Evolutionary conservation across 2,329 filamentous ascomycete genomes (phyloP), one percentile per base, ranked within the genome.

Genomic region (Sporothrix schenckii): DNA sequence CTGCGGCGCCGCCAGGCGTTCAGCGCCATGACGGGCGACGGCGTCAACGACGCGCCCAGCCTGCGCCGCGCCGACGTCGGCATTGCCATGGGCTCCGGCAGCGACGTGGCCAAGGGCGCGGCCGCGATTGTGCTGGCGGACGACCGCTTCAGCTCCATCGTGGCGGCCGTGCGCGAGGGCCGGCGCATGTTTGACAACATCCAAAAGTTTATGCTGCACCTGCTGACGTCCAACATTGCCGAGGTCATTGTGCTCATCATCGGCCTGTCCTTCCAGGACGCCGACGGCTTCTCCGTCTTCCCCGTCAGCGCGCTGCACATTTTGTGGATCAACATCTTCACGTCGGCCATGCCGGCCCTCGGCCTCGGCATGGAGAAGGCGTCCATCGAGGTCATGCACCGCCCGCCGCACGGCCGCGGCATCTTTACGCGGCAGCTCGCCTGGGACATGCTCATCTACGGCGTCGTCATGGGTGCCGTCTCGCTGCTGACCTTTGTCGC

Each of bases 321-420:
- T 73, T 86, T 97, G 71, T 97, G 92, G 93, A 92, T 97, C 79
- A 97, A 97, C 80, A 94, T 97, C 91, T 87, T 95, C 69, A 97
- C 93, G 0, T 94, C 92, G 53, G 92, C 90, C 1, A 88, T 95
- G 79, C 93, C 93, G 1, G 93, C 94, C 71, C 95, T 97, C 82
- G 93, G 93, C 56, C 87, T 97, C 0, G 92, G 93, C 24, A 90
- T 93, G 74, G 93, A 97, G 79, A 82, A 85, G 58, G 92, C 92
- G 0, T 87, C 89, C 0, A 85, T 87, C 1, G 91, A 94, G 77
- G 89, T 97, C 72, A 92, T 97, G 87, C 82, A 86, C 73, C 89
- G 92, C 68, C 92, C 92, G 9, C 93, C 93, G 0, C 92, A 94
- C 73, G 86, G 90, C 79, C 82, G 85, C 39, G 91, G 91, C 73